These are phyloP conservation scores for Hypoxylon cercidicola DNA, from an alignment of 495 filamentous ascomycete genomes.

Conservation along the genomic window DNA sequence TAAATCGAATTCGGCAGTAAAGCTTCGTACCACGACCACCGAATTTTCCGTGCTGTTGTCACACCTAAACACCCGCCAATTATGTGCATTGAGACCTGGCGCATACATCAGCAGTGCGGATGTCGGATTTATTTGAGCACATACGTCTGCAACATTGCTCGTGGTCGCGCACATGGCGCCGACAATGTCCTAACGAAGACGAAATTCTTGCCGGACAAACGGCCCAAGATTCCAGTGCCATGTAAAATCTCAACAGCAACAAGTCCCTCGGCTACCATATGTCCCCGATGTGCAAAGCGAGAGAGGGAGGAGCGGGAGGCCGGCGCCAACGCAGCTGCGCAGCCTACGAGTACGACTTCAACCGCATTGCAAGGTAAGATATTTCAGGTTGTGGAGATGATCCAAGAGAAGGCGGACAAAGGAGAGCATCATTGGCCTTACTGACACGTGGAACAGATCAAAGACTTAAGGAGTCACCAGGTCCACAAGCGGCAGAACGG, in stretches of 20 bases:
- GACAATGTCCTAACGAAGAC: slow-evolving; percentile 28
- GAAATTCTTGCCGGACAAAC: slow-evolving; percentile 32
- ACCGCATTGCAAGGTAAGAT: slow-evolving; percentile 24
- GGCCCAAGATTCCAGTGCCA: slow-evolving; percentile 17
- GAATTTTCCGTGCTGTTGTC: neutral
- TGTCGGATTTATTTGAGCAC: slow-evolving; percentile 46
- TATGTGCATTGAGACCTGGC: slow-evolving; percentile 44
- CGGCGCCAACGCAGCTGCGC: neutral
- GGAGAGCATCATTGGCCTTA: neutral
- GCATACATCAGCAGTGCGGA: slow-evolving; percentile 29
- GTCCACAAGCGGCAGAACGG: slow-evolving; percentile 1
- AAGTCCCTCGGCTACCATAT: slow-evolving; percentile 24
- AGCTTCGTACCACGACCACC: slow-evolving; percentile 10
- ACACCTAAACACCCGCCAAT: slow-evolving; percentile 7
- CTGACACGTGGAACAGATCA: slow-evolving; percentile 20
- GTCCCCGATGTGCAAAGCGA: slow-evolving; percentile 13
- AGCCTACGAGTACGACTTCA: neutral
- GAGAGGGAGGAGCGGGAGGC: neutral
- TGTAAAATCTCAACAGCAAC: slow-evolving; percentile 30
- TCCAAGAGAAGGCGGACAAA: neutral
- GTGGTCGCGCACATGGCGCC: slow-evolving; percentile 4
- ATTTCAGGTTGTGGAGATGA: neutral
- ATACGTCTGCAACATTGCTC: slow-evolving; percentile 19
- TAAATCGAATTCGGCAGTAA: neutral
- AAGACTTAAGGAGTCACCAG: slow-evolving; percentile 8